These are phyloP conservation scores for Raffaelea albimanens DNA, from an alignment of 2,329 filamentous ascomycete genomes.

Conservation along the genomic window DNA sequence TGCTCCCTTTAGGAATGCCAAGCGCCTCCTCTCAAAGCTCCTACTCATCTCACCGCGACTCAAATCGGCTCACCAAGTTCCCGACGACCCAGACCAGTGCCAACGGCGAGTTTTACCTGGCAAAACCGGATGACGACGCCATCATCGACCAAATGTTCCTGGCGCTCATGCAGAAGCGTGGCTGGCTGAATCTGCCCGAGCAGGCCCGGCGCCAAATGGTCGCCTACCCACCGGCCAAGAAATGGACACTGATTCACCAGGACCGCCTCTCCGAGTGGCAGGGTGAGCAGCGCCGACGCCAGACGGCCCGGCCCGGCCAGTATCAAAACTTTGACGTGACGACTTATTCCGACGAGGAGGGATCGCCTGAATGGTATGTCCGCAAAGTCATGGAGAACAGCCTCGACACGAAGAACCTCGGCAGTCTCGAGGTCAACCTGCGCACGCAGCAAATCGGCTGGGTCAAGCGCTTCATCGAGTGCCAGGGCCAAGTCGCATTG, in stretches of 20 bases:
- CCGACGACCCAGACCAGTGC: constrained; percentile 25
- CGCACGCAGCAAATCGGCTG: constrained; percentile 95
- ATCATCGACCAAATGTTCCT: constrained; percentile 87
- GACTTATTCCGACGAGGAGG: constrained; percentile 81
- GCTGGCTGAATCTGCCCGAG: constrained; percentile 94
- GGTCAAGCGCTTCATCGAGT: constrained; percentile 95
- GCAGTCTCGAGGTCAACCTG: constrained; percentile 87
- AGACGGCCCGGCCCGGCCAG: constrained; percentile 62
- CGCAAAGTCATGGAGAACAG: constrained; percentile 93
- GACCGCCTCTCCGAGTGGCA: constrained; percentile 90
- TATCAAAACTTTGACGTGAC: constrained; percentile 62
- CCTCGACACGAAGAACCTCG: constrained; percentile 82
- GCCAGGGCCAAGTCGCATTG: constrained; percentile 90
- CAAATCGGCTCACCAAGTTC: constrained; percentile 47
- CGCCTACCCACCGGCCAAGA: constrained; percentile 87
- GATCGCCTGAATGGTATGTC: constrained; percentile 96
- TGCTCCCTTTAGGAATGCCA: constrained; percentile 35
- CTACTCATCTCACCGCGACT: constrained; percentile 42
- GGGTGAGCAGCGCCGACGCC: constrained; percentile 81
- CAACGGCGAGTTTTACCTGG: constrained; percentile 50
- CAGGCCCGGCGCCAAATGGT: constrained; percentile 93
- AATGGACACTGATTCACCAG: constrained; percentile 95
- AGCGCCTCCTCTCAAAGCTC: constrained; percentile 49
- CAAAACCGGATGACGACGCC: constrained; percentile 68
- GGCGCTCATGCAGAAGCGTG: constrained; percentile 91